phyloP scores from a whole-genome alignment of 345 rosid genomes.

The Erodium maritimum region DNA sequence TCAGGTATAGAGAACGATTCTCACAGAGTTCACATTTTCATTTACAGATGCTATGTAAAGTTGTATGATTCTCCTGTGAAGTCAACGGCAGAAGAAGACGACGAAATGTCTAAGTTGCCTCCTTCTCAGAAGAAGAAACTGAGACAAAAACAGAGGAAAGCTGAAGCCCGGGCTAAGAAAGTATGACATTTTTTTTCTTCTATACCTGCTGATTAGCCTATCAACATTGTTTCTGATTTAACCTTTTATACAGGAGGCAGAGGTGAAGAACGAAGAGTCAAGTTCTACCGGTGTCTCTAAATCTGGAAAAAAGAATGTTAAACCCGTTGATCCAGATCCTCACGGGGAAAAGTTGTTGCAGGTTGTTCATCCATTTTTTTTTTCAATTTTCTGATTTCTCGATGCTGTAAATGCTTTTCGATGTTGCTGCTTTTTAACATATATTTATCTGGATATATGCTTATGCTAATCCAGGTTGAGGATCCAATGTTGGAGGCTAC shows the following conservation, averaged over 20 bases:
- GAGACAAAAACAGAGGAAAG: slow-evolving; percentile 82
- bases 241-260: slow-evolving; percentile 63
- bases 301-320: slow-evolving; percentile 75
- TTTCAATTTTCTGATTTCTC: slow-evolving; percentile 4
- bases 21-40: no score
- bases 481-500: slow-evolving; percentile 86
- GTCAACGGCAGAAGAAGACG: slow-evolving; percentile 65
- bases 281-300: slow-evolving; percentile 56
- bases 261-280: slow-evolving; percentile 72
- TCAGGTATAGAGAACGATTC: no score
- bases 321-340: slow-evolving; percentile 95
- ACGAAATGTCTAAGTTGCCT: slow-evolving; percentile 61
- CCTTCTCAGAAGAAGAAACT: slow-evolving; percentile 91
- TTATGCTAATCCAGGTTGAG: slow-evolving; percentile 52
- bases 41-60: slow-evolving; percentile 75
- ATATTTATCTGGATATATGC: no score
- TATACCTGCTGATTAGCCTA: neutral
- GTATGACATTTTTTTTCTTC: slow-evolving; percentile 20
- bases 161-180: slow-evolving; percentile 97
- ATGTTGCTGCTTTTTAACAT: neutral
- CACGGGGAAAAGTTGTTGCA: slow-evolving; percentile 82
- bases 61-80: slow-evolving; percentile 74
- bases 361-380: slow-evolving; percentile 23
- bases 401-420: slow-evolving; percentile 3
- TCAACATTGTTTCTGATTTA: slow-evolving; percentile 12